Conservation (phyloP, 345 rosid genomes). For the Noccaea caerulescens region DNA sequence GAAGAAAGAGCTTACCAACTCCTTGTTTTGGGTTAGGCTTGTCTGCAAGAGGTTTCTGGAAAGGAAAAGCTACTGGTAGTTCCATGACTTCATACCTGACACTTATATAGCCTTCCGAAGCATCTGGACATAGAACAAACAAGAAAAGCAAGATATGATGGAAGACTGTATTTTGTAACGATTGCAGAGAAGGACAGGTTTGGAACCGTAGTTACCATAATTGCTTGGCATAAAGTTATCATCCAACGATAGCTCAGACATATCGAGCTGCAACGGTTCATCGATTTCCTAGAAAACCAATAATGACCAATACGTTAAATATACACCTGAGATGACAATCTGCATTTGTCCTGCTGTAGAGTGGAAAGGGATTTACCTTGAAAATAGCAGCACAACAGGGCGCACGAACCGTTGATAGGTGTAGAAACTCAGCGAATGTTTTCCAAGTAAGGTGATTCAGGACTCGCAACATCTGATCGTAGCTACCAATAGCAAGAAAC, state of each 20-base stretch:
- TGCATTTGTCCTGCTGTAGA: slow-evolving; percentile 8
- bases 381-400: slow-evolving; percentile 92
- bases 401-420: slow-evolving; percentile 77
- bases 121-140: slow-evolving; percentile 48
- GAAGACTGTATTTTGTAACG: background rate
- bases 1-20: slow-evolving; percentile 62
- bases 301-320: slow-evolving; percentile 16
- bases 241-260: slow-evolving; percentile 73
- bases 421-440: slow-evolving; percentile 94
- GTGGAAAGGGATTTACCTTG: slow-evolving; percentile 53
- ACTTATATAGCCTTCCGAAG: slow-evolving; percentile 69
- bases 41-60: slow-evolving; percentile 80
- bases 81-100: slow-evolving; percentile 87
- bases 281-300: slow-evolving; percentile 70
- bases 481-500: slow-evolving; percentile 94
- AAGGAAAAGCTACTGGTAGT: slow-evolving; percentile 72
- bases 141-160: background rate
- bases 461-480: slow-evolving; percentile 91
- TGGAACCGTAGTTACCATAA: slow-evolving; percentile 54
- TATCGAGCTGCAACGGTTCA: slow-evolving; percentile 80
- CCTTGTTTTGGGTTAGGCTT: slow-evolving; percentile 99
- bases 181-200: background rate
- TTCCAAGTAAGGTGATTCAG: slow-evolving; percentile 93
- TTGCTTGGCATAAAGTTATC: slow-evolving; percentile 74
- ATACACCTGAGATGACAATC: slow-evolving; percentile 9